Evolutionary conservation across 208 protist genomes (phyloP), one percentile per base, ranked within the genome.

Genomic region (Endotrypanum monterogeii): DNA sequence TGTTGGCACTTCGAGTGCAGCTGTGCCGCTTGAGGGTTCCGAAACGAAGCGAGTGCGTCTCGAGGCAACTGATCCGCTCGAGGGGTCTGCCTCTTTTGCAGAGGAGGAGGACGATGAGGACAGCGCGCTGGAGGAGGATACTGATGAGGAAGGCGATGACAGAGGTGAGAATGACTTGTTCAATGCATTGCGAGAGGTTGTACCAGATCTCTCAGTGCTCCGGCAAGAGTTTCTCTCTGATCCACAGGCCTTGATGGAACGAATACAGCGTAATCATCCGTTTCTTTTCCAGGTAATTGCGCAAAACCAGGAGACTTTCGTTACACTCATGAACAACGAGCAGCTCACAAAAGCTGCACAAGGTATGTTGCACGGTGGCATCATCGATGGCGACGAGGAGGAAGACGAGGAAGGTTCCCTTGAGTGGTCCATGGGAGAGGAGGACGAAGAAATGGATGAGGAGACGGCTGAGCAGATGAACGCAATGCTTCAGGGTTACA

Each of bases 271-370:
- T 28, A 68, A 89, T 28, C 86, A 97, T 74, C 90, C 93, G 4
- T 79, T 78, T 0, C 85, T 97, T 18, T 91, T 94, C 61, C 86
- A 93, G 60, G 87, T 95, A 63, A 95, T 97, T 70, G 83, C 83
- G 3, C 78, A 80, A 16, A 87, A 97, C 77, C 85, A 93, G 63
- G 80, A 90, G 67, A 85, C 79, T n/a, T 97, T 95, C 73, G 50
- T 95, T 7, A 74, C 83, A 14, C 81, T 97, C 41, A 90, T 97
- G 56, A 92, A 93, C 78, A 92, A 92, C 72, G 89, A 92, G 67
- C 61, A 82, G 28, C 73, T 92, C 11, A 79, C 94, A 5, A 76
- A 74, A 39, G 78, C 81, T 18, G 60, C 82, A 44, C 78, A 92
- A 72, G 56, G 67, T 48, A 68, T 73, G 73, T 60, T 73, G 71